phyloP scores from a whole-genome alignment of 495 filamentous ascomycete species.

The Friedmanniomyces endolithicus region DNA sequence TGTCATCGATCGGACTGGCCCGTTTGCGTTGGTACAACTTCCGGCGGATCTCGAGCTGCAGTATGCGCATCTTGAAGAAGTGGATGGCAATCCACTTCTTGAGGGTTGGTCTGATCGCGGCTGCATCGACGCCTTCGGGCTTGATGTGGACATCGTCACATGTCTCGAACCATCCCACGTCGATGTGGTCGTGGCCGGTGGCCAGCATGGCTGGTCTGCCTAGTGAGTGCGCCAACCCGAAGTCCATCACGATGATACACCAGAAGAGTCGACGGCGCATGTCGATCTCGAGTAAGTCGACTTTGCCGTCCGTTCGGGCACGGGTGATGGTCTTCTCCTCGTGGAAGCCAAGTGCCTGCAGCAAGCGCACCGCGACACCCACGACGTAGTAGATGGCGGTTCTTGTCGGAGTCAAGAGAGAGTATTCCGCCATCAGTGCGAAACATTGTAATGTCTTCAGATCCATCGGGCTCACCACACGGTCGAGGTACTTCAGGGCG shows the following conservation, averaged over 20 bases:
- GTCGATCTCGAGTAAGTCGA: conserved; percentile 63
- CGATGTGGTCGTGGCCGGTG: conserved; percentile 61
- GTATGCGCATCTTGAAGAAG: conserved; percentile 78
- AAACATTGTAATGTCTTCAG: conserved; percentile 82
- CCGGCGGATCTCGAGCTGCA: conserved; percentile 76
- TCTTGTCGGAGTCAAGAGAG: conserved; percentile 74
- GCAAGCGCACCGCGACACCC: conserved; percentile 70
- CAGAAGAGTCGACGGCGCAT: conserved; percentile 80
- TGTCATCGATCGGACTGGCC: conserved; percentile 55
- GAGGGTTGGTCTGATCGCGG: conserved; percentile 45
- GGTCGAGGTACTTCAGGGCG: conserved; percentile 68
- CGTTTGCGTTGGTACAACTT: conserved; percentile 71
- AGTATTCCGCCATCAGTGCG: conserved; percentile 78
- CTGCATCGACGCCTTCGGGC: conserved; percentile 57
- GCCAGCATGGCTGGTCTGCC: conserved; percentile 75
- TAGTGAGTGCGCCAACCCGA: conserved; percentile 71
- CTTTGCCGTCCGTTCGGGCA: conserved; percentile 19
- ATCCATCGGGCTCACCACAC: conserved; percentile 65
- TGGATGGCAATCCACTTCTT: conserved; percentile 82
- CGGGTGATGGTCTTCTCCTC: conserved; percentile 69
- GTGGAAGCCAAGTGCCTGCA: conserved; percentile 70
- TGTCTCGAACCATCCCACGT: conserved; percentile 68
- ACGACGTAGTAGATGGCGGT: conserved; percentile 87
- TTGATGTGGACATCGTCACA: conserved; percentile 73
- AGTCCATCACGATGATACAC: conserved; percentile 75